These are phyloP conservation scores for Chondrostereum purpureum DNA, from an alignment of 1,284 basidiomycete genomes.

Conservation along the genomic window DNA sequence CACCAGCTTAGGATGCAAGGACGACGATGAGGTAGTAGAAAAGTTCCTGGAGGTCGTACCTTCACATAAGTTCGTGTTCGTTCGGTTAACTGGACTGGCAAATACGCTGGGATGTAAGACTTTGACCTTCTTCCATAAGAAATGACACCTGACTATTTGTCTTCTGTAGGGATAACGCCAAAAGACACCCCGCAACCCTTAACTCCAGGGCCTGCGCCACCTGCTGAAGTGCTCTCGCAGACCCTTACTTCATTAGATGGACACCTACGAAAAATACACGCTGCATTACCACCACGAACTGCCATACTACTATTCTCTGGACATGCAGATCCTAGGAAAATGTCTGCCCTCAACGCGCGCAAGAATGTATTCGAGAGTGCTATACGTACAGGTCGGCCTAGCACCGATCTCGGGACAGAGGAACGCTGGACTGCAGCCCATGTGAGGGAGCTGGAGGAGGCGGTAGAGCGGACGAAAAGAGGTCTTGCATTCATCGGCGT, in stretches of 20 bases:
- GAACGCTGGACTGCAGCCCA: conserved; percentile 70
- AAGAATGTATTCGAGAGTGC: conserved; percentile 70
- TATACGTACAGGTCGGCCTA: conserved; percentile 48
- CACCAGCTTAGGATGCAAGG: conserved; percentile 64
- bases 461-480: conserved; percentile 69
- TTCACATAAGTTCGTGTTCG: conserved; percentile 77
- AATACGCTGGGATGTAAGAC: conserved; percentile 72
- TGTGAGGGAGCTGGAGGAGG: conserved; percentile 71
- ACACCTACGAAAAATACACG: conserved; percentile 58
- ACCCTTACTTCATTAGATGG: conserved; percentile 47
- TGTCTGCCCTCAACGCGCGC: conserved; percentile 64
- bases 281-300: conserved; percentile 66
- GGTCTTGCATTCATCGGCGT: conserved; percentile 81
- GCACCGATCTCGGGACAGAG: conserved; percentile 39
- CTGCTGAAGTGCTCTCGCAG: conserved; percentile 28
- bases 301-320: conserved; percentile 83
- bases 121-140: conserved; percentile 1
- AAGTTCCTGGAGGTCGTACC: conserved; percentile 55
- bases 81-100: conserved; percentile 72
- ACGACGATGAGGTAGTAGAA: conserved; percentile 70
- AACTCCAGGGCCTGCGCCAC: conserved; percentile 24
- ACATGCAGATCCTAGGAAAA: conserved; percentile 76
- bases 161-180: conserved; percentile 50
- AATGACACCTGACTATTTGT: neutral
- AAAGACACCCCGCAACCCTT: conserved; percentile 34